Evolutionary conservation across 805 yeast genomes (phyloP), one percentile per base, ranked within the genome.

Genomic region (Cyberlindnera americana): DNA sequence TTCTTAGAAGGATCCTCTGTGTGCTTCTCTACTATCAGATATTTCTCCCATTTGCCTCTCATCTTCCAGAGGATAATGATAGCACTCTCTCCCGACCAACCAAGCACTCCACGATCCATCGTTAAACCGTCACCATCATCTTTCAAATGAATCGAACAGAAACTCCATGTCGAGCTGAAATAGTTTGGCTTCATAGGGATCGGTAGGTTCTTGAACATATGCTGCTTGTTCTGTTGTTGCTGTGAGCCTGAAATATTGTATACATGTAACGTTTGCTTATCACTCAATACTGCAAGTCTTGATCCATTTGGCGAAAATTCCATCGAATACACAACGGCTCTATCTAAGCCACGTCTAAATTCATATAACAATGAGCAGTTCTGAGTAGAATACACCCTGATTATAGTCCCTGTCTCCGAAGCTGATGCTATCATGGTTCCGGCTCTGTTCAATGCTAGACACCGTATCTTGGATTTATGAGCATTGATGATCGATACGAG

Each of bases 341-440:
- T 73, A 60, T 93, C 98, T 16, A 90, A 59, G 0, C 99, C 99
- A 36, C 99, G 70, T 50, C 98, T 70, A 54, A 90, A 90, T 58
- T 88, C 96, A 54, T 74, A 82, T n/a, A 87, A 53, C 36, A 87
- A 65, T 1, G 83, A 72, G 19, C 95, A 83, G 24, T 75, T 78
- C 36, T 70, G 68, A 1, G 88, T 75, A 5, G 87, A 79, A 55
- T 82, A 88, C 3, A 87, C 69, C 37, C 95, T 63, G 15, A 88
- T 77, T 8, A 88, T 70, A 0, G 96, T 89, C 0, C 96, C 96
- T 1, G 83, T 77, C 37, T 78, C 85, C 11, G 89, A 80, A 1
- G 95, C 95, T 15, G 87, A 77, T 2, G 95, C 95, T 7, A 88
- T 63, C 69, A 81, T 66, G 1, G 78, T 68, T 0, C 88, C 95